These are phyloP conservation scores for Monosporascus cannonballus DNA, from an alignment of 2,329 filamentous ascomycete genomes.

Conservation along the genomic window DNA sequence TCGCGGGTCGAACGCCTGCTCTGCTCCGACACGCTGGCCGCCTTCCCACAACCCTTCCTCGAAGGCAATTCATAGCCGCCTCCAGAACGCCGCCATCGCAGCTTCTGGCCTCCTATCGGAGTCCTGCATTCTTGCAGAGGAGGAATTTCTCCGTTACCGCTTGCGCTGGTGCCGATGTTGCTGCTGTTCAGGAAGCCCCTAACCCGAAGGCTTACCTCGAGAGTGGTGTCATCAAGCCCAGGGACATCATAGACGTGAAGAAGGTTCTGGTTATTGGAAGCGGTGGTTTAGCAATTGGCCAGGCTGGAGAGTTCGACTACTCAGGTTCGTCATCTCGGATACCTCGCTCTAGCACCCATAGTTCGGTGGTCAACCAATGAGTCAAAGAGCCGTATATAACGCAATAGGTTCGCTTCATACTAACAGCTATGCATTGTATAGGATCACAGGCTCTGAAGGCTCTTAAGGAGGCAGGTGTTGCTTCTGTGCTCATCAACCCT, in stretches of 20 bases:
- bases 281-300: constrained; percentile 92
- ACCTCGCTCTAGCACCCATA: constrained; percentile 2
- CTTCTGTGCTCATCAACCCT: constrained; percentile 91
- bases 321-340: constrained; percentile 62
- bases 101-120: constrained; percentile 30
- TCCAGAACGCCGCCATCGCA: constrained; percentile 29
- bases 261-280: constrained; percentile 96
- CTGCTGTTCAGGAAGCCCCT: constrained; percentile 60
- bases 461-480: constrained; percentile 87
- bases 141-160: constrained; percentile 43
- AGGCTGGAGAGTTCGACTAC: constrained; percentile 98
- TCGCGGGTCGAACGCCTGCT: constrained; percentile 53
- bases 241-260: constrained; percentile 80
- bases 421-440: constrained; percentile 32
- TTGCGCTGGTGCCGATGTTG: constrained; percentile 30
- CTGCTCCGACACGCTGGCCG: constrained; percentile 50
- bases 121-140: constrained; percentile 32
- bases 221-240: constrained; percentile 77
- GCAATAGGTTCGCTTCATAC: constrained; percentile 2
- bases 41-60: constrained; percentile 37
- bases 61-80: constrained; percentile 37
- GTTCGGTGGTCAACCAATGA: constrained; percentile 15
- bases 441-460: constrained; percentile 95
- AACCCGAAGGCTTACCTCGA: constrained; percentile 82
- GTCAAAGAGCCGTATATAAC: constrained; percentile 7